Percentiles rank a stretch among this genome's conserved stretches.
phyloP scores from a whole-genome alignment of 495 filamentous ascomycete species.

The Hyaloscypha variabilis region DNA sequence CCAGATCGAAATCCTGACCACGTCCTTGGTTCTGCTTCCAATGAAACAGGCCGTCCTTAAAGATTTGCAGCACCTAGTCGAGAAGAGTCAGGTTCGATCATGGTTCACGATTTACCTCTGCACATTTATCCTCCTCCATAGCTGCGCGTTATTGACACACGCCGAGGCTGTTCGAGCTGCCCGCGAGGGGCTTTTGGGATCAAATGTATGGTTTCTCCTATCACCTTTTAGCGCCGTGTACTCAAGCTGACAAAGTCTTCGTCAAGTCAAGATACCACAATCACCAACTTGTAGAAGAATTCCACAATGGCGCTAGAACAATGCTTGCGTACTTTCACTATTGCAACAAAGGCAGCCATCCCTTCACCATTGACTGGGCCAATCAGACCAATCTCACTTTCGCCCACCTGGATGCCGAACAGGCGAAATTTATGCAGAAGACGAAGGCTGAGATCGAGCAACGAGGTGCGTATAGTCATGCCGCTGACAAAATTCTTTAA shows the following conservation, averaged over 20 bases:
- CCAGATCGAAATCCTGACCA: conserved; percentile 59
- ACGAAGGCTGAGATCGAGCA: background rate
- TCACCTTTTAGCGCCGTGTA: too few species aligned
- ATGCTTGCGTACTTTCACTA: conserved; percentile 16
- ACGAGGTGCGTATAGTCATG: conserved; percentile 16
- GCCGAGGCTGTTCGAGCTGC: too few species aligned
- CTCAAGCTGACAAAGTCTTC: too few species aligned
- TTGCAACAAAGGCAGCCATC: conserved; percentile 13
- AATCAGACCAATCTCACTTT: too few species aligned
- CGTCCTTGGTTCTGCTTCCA: conserved; percentile 50
- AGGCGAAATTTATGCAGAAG: conserved; percentile 4
- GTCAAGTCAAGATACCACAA: background rate
- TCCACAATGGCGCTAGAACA: conserved; percentile 2
- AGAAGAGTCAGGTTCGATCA: conserved; percentile 52
- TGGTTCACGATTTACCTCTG: conserved; percentile 62
- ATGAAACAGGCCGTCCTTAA: conserved; percentile 56
- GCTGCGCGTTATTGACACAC: conserved; percentile 58
- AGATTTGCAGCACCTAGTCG: conserved; percentile 55
- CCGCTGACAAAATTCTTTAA: background rate
- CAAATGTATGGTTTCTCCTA: too few species aligned
- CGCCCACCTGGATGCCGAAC: background rate
- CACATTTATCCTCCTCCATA: conserved; percentile 61
- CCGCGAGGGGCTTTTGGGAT: too few species aligned
- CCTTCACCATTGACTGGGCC: conserved; percentile 12
- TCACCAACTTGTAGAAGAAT: background rate